These are phyloP conservation scores for Schizophyllum amplum DNA, from an alignment of 1,284 basidiomycete species.

Conservation along the genomic window DNA sequence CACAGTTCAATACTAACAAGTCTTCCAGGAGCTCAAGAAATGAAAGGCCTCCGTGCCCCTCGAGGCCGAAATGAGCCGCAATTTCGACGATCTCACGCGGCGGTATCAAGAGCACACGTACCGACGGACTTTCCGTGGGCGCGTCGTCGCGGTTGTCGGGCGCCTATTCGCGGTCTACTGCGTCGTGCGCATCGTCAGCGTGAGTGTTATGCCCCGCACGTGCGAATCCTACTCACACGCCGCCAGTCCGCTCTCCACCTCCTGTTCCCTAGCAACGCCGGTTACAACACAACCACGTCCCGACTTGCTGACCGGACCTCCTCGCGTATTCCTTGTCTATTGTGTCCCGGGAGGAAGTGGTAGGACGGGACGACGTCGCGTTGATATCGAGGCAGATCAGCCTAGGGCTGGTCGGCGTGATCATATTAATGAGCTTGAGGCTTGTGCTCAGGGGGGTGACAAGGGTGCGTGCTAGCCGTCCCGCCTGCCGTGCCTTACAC, in stretches of 20 bases:
- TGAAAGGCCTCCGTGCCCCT: constrained; percentile 58
- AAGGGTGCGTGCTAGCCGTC: constrained; percentile 32
- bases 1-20: constrained; percentile 7
- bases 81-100: constrained; percentile 42
- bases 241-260: constrained; percentile 48
- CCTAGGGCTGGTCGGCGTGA: constrained; percentile 59
- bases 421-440: constrained; percentile 64
- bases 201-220: constrained; percentile 28
- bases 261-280: constrained; percentile 30
- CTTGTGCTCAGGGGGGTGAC: constrained; percentile 60
- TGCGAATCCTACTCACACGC: constrained; percentile 3
- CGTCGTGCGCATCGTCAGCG: constrained; percentile 52
- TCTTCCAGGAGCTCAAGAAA: constrained; percentile 36
- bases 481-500: constrained; percentile 1
- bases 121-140: constrained; percentile 47
- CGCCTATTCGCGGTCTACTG: constrained; percentile 62
- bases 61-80: constrained; percentile 59
- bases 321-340: constrained; percentile 28
- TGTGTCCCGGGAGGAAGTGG: not conserved
- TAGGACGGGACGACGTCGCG: constrained; percentile 18
- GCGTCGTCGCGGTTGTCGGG: constrained; percentile 37
- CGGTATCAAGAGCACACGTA: constrained; percentile 42
- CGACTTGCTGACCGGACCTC: constrained; percentile 52
- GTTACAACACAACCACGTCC: constrained; percentile 29
- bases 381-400: constrained; percentile 60